Evolutionary conservation across 768 basidiomycete genomes (phyloP).

Genomic region (Leccinum rimulosum): DNA sequence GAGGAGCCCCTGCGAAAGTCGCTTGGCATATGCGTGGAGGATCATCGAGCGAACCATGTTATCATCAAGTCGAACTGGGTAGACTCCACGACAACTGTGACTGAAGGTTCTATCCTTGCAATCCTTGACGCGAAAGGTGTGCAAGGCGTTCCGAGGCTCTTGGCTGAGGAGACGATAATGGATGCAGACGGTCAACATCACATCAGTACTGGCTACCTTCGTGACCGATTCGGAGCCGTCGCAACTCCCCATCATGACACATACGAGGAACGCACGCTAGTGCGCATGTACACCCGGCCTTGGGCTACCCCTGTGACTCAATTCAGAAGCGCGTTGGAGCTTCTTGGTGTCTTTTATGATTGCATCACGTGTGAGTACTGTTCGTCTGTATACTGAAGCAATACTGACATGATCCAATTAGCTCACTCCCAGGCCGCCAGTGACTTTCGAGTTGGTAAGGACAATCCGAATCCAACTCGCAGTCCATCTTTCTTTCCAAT

Average conservation of each 20-base stretch:
- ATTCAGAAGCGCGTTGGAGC: neutral
- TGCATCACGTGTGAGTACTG: neutral
- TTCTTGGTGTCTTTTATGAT: neutral
- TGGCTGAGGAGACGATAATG: neutral
- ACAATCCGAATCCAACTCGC: too few species aligned
- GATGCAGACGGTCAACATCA: neutral
- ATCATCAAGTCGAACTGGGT: neutral
- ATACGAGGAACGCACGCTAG: neutral
- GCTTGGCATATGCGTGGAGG: neutral
- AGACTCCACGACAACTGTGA: neutral
- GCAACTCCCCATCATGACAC: neutral
- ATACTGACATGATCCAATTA: neutral
- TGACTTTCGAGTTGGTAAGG: neutral
- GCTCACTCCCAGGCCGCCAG: neutral
- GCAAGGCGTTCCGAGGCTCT: neutral
- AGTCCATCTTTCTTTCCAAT: neutral
- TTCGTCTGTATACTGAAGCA: neutral
- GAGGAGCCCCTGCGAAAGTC: neutral
- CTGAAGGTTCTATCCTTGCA: neutral
- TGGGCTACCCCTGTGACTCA: neutral
- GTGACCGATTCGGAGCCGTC: neutral
- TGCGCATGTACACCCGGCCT: neutral
- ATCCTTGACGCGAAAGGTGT: neutral
- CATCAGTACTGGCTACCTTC: neutral
- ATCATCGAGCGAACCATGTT: neutral